phyloP scores from a whole-genome alignment of 2,329 filamentous ascomycete species.

The Raffaelea ambrosiae region DNA sequence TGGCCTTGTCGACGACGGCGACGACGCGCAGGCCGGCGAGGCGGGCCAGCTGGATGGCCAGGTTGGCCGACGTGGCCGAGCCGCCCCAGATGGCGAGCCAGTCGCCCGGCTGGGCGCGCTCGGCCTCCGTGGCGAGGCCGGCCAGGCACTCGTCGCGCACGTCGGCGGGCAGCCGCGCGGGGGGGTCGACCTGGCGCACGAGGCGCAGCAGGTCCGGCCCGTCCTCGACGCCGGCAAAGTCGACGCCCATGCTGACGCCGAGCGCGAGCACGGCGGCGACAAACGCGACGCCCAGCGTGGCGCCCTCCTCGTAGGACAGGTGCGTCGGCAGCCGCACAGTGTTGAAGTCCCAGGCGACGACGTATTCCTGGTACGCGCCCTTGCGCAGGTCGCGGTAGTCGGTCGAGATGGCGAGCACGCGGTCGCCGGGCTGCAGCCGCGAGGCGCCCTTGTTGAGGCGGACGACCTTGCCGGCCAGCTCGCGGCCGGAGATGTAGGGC shows the following conservation, averaged over 20 bases:
- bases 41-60: conserved; percentile 60
- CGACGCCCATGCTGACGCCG: conserved; percentile 61
- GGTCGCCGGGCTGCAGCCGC: conserved; percentile 48
- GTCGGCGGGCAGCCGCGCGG: conserved; percentile 47
- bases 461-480: conserved; percentile 58
- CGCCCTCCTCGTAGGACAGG: conserved; percentile 44
- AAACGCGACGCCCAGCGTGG: conserved; percentile 62
- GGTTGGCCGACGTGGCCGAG: conserved; percentile 61
- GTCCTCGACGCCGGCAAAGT: conserved; percentile 42
- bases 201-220: conserved; percentile 53
- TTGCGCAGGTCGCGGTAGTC: conserved; percentile 67
- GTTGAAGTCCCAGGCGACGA: conserved; percentile 56
- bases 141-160: conserved; percentile 55
- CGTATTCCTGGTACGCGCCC: conserved; percentile 63
- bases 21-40: conserved; percentile 57
- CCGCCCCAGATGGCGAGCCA: conserved; percentile 70
- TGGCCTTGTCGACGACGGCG: conserved; percentile 56
- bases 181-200: conserved; percentile 34
- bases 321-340: conserved; percentile 50
- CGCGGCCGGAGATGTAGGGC: conserved; percentile 61
- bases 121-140: conserved; percentile 35
- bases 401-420: conserved; percentile 58
- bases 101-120: conserved; percentile 52
- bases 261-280: conserved; percentile 60
- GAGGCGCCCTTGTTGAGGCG: conserved; percentile 30